Conservation (phyloP, 2,329 filamentous ascomycete species). For the Ilyonectria mors-panacis region DNA sequence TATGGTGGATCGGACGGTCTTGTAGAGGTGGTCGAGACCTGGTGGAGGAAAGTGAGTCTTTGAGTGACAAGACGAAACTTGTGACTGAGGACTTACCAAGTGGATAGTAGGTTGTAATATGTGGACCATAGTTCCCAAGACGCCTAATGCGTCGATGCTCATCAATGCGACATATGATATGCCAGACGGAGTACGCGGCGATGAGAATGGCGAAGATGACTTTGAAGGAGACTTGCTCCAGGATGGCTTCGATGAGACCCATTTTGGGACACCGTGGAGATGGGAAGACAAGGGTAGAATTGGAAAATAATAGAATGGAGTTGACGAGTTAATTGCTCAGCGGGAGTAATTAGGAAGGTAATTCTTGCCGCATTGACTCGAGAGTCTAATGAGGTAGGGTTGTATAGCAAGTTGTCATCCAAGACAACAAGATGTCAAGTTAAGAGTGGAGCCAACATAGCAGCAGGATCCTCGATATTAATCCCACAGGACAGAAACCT, state of each 20-base stretch:
- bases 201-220: constrained; percentile 55
- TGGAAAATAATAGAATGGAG: not conserved
- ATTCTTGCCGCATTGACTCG: not conserved
- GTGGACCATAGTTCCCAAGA: constrained; percentile 61
- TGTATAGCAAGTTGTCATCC: constrained; percentile 2
- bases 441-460: not conserved
- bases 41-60: not conserved
- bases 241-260: constrained; percentile 65
- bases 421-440: not conserved
- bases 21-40: constrained; percentile 76
- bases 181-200: constrained; percentile 56
- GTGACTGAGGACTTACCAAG: constrained; percentile 57
- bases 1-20: constrained; percentile 67
- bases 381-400: not conserved
- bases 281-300: not conserved
- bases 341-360: not conserved
- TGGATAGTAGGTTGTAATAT: constrained; percentile 57
- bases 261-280: constrained; percentile 51
- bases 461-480: constrained; percentile 10
- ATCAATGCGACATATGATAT: constrained; percentile 55
- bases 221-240: constrained; percentile 61
- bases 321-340: not conserved
- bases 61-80: not conserved
- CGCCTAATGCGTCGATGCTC: constrained; percentile 61
- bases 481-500: not conserved